A percentile compares a stretch with the other conserved stretches of the same genome.
Conservation (phyloP, 768 basidiomycete species). For the Amanita brunnescens region DNA sequence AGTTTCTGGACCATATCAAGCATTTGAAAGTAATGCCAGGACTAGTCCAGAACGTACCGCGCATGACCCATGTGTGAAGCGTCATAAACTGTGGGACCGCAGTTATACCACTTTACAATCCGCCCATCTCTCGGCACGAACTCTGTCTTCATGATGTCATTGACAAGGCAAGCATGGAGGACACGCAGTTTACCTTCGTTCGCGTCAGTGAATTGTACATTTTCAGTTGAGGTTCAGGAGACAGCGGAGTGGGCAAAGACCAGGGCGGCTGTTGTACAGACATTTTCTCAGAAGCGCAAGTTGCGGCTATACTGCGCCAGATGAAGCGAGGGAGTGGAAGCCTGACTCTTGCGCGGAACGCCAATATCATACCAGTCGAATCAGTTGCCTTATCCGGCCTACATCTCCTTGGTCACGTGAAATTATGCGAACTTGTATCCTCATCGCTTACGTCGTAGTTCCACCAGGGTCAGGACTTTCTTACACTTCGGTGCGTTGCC, state of each 20-base stretch:
- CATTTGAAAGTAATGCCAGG: neutral
- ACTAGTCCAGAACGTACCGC: slow-evolving; percentile 49
- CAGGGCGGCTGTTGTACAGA: slow-evolving; percentile 54
- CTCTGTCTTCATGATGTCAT: slow-evolving; percentile 43
- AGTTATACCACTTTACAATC: slow-evolving; percentile 97
- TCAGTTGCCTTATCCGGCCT: neutral
- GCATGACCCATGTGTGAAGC: slow-evolving; percentile 99
- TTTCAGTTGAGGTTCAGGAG: slow-evolving; percentile 54
- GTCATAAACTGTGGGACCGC: slow-evolving; percentile 98
- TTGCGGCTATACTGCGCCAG: neutral
- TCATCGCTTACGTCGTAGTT: too few relatives aligned
- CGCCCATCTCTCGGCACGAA: slow-evolving; percentile 64
- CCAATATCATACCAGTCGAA: neutral
- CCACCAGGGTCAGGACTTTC: too few relatives aligned
- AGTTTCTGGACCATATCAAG: slow-evolving; percentile 54
- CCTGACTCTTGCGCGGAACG: neutral
- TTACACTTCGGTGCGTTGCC: too few relatives aligned
- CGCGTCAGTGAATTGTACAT: neutral
- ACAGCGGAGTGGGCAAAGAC: slow-evolving; percentile 35
- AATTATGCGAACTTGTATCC: too few relatives aligned
- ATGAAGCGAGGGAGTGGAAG: neutral
- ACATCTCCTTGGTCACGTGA: neutral
- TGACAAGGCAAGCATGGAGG: slow-evolving; percentile 10
- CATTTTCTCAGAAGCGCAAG: slow-evolving; percentile 26
- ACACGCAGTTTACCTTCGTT: slow-evolving; percentile 1